Base-by-base conservation (phyloP, 768 basidiomycete species). In the Crucibulum laeve region DNA sequence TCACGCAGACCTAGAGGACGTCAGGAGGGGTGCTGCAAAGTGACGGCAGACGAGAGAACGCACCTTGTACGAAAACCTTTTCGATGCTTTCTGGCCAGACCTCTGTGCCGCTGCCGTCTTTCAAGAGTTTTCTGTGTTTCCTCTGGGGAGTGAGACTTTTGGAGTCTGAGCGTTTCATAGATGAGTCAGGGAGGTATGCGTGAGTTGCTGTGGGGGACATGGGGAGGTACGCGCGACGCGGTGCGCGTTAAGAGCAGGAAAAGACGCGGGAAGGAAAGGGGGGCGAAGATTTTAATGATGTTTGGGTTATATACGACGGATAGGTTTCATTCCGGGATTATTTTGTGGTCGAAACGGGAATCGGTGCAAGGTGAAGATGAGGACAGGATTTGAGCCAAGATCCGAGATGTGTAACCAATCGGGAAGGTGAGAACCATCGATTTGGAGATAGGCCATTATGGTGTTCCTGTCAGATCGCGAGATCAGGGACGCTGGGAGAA, bases 41-140 rank as follows among this genome's bases (percentile, higher is more conserved):
- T 33, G 25, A 15, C 25, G 32, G 23, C 28, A 25, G 46, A 19
- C 34, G 44, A 39, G 32, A 26, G 32, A 45, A 15, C 13, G 21
- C 28, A 82, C 87, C 87, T 65, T 85, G 71, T 10, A 90, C 84
- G 62, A 91, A 91, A 53, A 85, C 62, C 57, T 77, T 73, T 61
- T 91, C 88, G 55, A 90, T 74, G 43, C 69, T 63, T 60, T 89
- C 85, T 40, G 88, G 87, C 88, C 88, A 91, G 40, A 91, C 88
- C 53, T 89, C 87, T 28, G 74, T 72, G 56, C 87, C 87, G 53
- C 70, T 73, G 57, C 76, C 76, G 52, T 90, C 87, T 60, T 88
- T 90, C 64, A 91, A 71, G 49, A 90, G 82, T 62, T 90, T 91
- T 55, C 84, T 74, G 64, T 90, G 87, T 52, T 89, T 89, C 44